These are phyloP conservation scores for Tilletiopsis washingtonensis DNA, from an alignment of 1,284 basidiomycete genomes.

Conservation along the genomic window DNA sequence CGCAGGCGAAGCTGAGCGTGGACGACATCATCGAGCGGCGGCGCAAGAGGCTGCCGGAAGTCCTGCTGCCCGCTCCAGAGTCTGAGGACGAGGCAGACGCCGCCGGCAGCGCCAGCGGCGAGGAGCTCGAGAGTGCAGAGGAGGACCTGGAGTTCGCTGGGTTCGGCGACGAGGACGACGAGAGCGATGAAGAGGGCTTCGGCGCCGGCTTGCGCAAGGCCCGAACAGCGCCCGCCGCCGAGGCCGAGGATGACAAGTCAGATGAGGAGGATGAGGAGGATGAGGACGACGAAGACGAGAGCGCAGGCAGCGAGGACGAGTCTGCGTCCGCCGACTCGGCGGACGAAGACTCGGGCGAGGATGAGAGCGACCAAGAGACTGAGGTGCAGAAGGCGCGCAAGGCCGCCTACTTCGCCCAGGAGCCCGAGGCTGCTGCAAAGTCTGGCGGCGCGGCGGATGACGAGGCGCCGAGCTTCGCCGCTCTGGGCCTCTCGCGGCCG, in stretches of 20 bases:
- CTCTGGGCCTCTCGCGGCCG: constrained; percentile 81
- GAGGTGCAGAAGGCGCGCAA: constrained; percentile 36
- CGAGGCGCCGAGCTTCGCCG: constrained; percentile 57
- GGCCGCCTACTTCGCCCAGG: constrained; percentile 41
- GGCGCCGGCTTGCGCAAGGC: constrained; percentile 48
- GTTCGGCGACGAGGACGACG: constrained; percentile 20
- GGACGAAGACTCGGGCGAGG: constrained; percentile 18
- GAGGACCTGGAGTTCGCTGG: constrained; percentile 8
- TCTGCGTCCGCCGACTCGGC: constrained; percentile 10
- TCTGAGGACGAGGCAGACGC: constrained; percentile 6
- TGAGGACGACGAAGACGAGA: constrained; percentile 40
- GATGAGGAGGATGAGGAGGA: constrained; percentile 42
- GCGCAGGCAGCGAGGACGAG: constrained; percentile 50
- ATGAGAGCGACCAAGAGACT: constrained; percentile 19
- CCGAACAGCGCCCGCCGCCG: constrained; percentile 39
- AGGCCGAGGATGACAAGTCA: constrained; percentile 26
- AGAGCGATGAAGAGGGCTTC: constrained; percentile 24
- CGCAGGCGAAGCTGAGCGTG: constrained; percentile 31
- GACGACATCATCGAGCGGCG: constrained; percentile 45
- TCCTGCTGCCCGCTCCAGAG: constrained; percentile 8
- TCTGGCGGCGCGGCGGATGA: constrained; percentile 2
- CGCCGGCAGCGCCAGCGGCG: constrained; percentile 12
- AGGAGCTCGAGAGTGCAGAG: constrained; percentile 27
- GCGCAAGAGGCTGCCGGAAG: constrained; percentile 15
- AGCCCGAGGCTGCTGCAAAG: constrained; percentile 5